Evolutionary conservation across 331 rosid genomes (phyloP).

Genomic region (Erythrophleum ivorense): DNA sequence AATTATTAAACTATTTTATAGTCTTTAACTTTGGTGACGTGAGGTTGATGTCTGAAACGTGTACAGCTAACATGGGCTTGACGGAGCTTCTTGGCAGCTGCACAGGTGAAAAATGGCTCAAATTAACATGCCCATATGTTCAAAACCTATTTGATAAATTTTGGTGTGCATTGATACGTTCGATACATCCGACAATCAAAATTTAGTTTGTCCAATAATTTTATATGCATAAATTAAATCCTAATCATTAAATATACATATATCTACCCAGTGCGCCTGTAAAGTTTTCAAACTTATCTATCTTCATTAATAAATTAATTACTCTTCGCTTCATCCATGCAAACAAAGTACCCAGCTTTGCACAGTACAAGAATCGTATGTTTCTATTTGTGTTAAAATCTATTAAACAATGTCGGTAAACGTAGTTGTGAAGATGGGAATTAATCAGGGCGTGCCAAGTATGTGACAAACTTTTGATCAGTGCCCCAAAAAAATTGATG

Average conservation of each 20-base stretch:
- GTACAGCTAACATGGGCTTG: not conserved
- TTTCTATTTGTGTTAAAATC: no score
- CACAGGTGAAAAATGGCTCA: not conserved
- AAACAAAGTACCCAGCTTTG: not conserved
- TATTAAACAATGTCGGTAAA: no score
- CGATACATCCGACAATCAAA: no score
- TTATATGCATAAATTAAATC: not conserved
- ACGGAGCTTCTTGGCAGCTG: not conserved
- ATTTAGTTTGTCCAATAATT: not conserved
- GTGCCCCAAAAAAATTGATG: not conserved
- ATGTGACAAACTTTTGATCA: no score
- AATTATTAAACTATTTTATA: no score
- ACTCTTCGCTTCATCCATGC: not conserved
- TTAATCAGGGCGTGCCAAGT: slow-evolving; percentile 22
- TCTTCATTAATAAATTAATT: not conserved
- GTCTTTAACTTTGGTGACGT: not conserved
- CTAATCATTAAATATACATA: not conserved
- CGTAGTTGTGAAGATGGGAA: not conserved
- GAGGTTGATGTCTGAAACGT: not conserved
- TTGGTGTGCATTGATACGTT: not conserved
- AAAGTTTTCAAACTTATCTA: no score
- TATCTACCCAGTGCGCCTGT: not conserved
- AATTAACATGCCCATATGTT: not conserved
- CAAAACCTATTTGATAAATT: not conserved
- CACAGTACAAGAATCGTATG: not conserved